Evolutionary conservation across 805 yeast species (phyloP).

Genomic region (Pachysolen tannophilus): DNA sequence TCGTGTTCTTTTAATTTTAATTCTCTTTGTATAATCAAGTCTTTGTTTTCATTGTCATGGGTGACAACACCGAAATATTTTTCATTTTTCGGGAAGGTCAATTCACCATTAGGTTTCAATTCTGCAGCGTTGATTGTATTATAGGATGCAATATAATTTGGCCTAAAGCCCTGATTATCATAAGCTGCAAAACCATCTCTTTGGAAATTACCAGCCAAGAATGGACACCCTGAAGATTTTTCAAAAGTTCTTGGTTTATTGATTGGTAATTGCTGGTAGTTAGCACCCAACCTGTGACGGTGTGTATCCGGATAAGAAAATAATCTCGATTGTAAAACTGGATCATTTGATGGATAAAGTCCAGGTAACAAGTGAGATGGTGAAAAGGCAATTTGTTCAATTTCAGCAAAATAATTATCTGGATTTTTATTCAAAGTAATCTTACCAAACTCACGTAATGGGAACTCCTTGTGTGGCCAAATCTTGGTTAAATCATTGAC

Average conservation of each 20-base stretch:
- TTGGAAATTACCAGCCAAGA: constrained; percentile 33
- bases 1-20: constrained; percentile 27
- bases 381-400: constrained; percentile 57
- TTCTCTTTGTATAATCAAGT: constrained; percentile 21
- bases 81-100: constrained; percentile 16
- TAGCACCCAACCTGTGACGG: constrained; percentile 71
- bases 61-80: constrained; percentile 28
- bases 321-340: constrained; percentile 70
- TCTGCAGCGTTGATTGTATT: constrained; percentile 21
- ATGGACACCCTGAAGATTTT: constrained; percentile 37
- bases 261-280: constrained; percentile 60
- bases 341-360: constrained; percentile 71
- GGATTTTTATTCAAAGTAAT: constrained; percentile 48
- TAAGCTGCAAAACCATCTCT: constrained; percentile 57
- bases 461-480: constrained; percentile 52
- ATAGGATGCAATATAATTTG: constrained; percentile 42
- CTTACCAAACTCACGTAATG: constrained; percentile 47
- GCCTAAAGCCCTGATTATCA: constrained; percentile 39
- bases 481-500: constrained; percentile 48
- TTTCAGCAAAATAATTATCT: constrained; percentile 39
- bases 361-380: constrained; percentile 71
- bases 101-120: constrained; percentile 13
- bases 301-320: constrained; percentile 83
- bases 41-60: constrained; percentile 17
- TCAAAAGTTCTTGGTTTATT: constrained; percentile 34